These are phyloP conservation scores for Gnaphalium uliginosum DNA, from an alignment of 129 eudicot species.

Conservation along the genomic window DNA sequence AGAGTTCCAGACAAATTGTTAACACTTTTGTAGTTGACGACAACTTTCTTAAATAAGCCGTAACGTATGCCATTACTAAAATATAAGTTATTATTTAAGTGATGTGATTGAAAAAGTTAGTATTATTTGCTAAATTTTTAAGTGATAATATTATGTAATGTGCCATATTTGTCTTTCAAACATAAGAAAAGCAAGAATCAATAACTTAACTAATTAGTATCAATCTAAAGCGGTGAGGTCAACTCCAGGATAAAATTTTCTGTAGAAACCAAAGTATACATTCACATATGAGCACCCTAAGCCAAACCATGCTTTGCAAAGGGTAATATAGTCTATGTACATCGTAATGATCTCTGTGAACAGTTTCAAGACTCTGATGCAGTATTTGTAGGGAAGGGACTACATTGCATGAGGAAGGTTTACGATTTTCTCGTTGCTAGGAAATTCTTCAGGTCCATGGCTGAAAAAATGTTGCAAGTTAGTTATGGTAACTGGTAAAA, in stretches of 20 bases:
- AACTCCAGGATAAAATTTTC: not conserved
- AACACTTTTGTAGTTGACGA: not conserved
- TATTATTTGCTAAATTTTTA: too few species aligned
- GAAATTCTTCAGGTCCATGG: slow-evolving; percentile 74
- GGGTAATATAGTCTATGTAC: slow-evolving; percentile 25
- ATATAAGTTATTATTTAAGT: too few species aligned
- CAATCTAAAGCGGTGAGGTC: slow-evolving; percentile 6
- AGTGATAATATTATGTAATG: too few species aligned
- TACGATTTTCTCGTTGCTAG: slow-evolving; percentile 44
- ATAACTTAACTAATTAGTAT: not conserved
- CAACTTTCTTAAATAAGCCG: not conserved
- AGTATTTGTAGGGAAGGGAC: slow-evolving; percentile 1
- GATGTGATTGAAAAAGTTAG: not conserved
- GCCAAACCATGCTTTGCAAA: not conserved
- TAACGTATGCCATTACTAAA: too few species aligned
- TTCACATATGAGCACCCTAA: slow-evolving; percentile 6
- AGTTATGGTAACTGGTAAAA: not conserved
- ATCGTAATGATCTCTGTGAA: slow-evolving; percentile 1
- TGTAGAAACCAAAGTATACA: slow-evolving; percentile 18
- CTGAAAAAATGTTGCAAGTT: slow-evolving; percentile 40
- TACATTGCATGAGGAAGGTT: slow-evolving; percentile 72
- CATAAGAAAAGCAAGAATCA: not conserved
- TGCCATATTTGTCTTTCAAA: not conserved
- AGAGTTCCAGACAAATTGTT: not conserved
- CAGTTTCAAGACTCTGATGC: slow-evolving; percentile 9